Base-by-base conservation (phyloP, 345 rosid genomes). In the Bruguiera parviflora region DNA sequence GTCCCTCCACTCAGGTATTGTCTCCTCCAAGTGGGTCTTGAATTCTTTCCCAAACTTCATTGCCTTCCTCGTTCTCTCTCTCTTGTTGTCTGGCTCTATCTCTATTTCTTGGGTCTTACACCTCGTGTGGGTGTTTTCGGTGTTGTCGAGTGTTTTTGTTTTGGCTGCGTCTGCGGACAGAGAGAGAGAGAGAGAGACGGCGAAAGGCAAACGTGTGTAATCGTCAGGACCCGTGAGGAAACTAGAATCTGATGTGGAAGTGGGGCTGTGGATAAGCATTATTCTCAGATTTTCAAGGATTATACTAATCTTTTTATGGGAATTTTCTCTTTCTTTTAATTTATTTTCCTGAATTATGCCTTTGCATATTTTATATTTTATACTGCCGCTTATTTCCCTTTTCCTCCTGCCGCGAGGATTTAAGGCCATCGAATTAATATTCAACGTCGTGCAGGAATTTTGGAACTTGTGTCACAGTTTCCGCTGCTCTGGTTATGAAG, bases 11-110 rank as follows among this genome's bases (percentile, higher is more conserved):
- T 83, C 97, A 2, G 98, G 98, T 37, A 92, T 78, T 21, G 93
- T 90, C 68, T 92, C 97, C 84, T 89, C 92, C 63, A 92, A 86
- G 75, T 92, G 97, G 72, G 87, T 89, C 43, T 79, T 87, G 84
- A 92, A 90, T 66, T 92, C 98, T 71, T 92, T 89, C 10, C 98
- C 97, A 73, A 92, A 90, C 81, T 92, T 92, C 98, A 92, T 92
- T 2, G 75, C 33, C 52, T 13, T 9, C 61, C 24, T 28, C 28
- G 25, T 32, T 52, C 8, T 33, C 0, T 15, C 24, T 10, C n/a
- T 22, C 28, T 31, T 22, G 20, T 25, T 39, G 5, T 27, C 19
- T 68, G 60, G 2, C 25, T 49, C 51, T 18, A 5, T 33, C 8
- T 20, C 18, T 15, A n/a, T 5, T 7, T 21, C 25, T 2, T 22